Percentiles rank a stretch among this genome's conserved stretches.
These are phyloP conservation scores for Rosa rugosa DNA, from an alignment of 306 rosid species.

Conservation along the genomic window DNA sequence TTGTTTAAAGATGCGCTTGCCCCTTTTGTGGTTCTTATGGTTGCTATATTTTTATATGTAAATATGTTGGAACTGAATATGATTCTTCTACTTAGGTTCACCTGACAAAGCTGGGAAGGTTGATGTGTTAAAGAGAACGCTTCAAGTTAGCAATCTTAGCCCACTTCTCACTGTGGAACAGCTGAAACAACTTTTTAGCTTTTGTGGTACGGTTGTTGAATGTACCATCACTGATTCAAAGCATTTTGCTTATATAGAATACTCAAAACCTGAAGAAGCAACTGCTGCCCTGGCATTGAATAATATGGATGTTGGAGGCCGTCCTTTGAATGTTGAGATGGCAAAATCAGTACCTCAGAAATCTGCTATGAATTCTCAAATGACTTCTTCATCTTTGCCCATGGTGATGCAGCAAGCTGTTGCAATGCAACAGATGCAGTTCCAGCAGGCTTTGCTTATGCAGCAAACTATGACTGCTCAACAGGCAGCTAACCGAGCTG, in stretches of 20 bases:
- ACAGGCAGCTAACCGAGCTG: constrained; percentile 94
- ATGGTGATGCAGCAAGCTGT: constrained; percentile 99
- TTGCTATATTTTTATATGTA: constrained; percentile 3
- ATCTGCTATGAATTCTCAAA: constrained; percentile 54
- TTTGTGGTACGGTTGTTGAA: constrained; percentile 93
- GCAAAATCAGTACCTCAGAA: constrained; percentile 92
- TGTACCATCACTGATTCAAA: constrained; percentile 93
- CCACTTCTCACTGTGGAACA: constrained; percentile 97
- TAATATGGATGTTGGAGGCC: constrained; percentile 96
- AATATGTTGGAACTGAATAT: constrained; percentile 1
- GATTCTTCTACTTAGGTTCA: constrained; percentile 51
- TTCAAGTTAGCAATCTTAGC: constrained; percentile 99
- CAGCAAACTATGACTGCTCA: constrained; percentile 94
- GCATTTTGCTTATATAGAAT: constrained; percentile 98
- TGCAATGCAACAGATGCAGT: constrained; percentile 99
- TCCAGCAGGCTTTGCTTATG: constrained; percentile 96
- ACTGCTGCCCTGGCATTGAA: constrained; percentile 89
- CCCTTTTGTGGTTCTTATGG: background rate
- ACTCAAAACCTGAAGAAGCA: constrained; percentile 92
- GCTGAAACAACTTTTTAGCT: constrained; percentile 89
- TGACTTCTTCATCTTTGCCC: constrained; percentile 84
- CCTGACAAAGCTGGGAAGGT: constrained; percentile 73
- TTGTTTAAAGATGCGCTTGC: background rate
- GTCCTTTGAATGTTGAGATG: constrained; percentile 99
- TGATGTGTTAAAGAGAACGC: constrained; percentile 78